Evolutionary conservation across 768 basidiomycete genomes (phyloP), one percentile per base, ranked within the genome.

Genomic region (Agrocybe chaxingu): DNA sequence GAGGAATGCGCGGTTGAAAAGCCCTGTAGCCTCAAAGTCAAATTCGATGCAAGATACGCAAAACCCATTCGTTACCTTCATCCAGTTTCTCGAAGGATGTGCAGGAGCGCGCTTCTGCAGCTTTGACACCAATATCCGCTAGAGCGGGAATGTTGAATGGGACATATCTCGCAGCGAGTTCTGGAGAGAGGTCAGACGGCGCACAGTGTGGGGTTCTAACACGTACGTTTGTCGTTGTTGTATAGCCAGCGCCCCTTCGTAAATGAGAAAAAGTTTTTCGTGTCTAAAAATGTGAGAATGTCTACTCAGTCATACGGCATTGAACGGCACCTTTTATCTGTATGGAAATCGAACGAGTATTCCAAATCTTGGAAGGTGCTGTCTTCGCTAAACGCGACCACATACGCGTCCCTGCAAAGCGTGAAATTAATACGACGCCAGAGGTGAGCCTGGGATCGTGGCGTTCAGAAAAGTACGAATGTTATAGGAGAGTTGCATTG

Each of bases 181-280:
- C 42, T 47, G 40, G 18, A 8, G 40, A 48, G 43, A 55, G 49
- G 12, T 47, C 33, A 16, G 32, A 24, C 19, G 18, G 42, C 45
- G 51, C 24, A 24, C 5, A 24, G 24, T 24, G 24, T 24, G 5
- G 24, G 5, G 24, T 24, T 24, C 5, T 24, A 24, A 24, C 24
- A 49, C 55, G 58, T 51, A 61, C 60, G 55, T 42, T 60, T 50
- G 3, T 51, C 45, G 45, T 66, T 60, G 41, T 66, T 67, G 50
- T 64, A 64, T 13, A 66, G 51, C 63, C 65, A 67, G 47, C 57
- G 57, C 8, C 60, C 63, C 5, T 24, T 24, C 24, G 24, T 24
- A 5, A 24, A 24, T 24, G 24, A 24, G 24, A 16, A 37, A 3
- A 16, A 37, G 36, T 16, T 37, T 3, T 37, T 37, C 11, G 36